Base-by-base conservation (phyloP, 495 filamentous ascomycete genomes). In the Paragyromitra xinjiangensis region DNA sequence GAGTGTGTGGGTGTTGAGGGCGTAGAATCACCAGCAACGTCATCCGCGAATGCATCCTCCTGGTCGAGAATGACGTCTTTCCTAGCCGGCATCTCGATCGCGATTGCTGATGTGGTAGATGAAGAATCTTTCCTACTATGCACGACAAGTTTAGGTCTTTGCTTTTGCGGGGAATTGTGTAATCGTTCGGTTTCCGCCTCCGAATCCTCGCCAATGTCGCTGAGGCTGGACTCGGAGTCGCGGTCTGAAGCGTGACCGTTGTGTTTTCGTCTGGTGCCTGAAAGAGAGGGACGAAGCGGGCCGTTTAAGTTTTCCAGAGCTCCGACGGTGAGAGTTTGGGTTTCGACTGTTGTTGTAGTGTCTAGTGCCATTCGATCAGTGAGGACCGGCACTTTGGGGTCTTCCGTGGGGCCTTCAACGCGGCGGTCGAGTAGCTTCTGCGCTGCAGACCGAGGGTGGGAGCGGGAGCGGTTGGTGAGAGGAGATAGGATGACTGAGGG, bases 111-210 rank as follows among this genome's bases (percentile, higher is more conserved):
- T 22, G 69, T 72, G 29, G 81, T 82, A 19, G 72, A 78, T 4
- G 74, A 66, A 59, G 75, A 75, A 48, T 68, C 75, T 45, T 73
- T 74, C 58, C 70, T 66, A 53, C 78, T 81, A 34, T 82, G 81
- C 16, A 81, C 77, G 4, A 78, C 69, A 40, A 81, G 65, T 65
- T 76, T 73, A 9, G 80, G 80, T 53, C 80, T 79, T 58, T 82
- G 84, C 75, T 94, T 93, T 70, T 92, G 89, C 24, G 95, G 96
- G n/a, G 95, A 94, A 81, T 92, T 90, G 78, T 96, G 95, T 79
- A 98, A 87, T 64, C 96, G 90, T 85, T 98, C 96, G 7, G 95
- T 99, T 85, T 98, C 95, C 37, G 96, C 95, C 84, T 99, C 95
- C n/a, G 95, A 97, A 85, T 98, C 95, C 77, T 97, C 94, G 81